These are phyloP conservation scores for Lentinula guzmanii DNA, from an alignment of 768 basidiomycete genomes.

Conservation along the genomic window DNA sequence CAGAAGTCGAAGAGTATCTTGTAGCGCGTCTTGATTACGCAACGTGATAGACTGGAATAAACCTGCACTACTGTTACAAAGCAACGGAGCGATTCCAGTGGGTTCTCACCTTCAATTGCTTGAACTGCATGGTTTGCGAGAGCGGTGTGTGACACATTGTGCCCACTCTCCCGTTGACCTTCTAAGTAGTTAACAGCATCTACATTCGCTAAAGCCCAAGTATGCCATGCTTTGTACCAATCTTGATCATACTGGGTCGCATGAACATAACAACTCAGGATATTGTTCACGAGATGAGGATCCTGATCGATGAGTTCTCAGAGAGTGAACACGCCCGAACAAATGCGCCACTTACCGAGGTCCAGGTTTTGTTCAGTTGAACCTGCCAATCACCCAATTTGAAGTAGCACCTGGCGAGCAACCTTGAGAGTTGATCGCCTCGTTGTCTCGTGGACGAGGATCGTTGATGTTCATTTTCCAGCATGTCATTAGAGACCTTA, in stretches of 20 bases:
- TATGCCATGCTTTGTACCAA: slow-evolving; percentile 99
- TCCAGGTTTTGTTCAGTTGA: slow-evolving; percentile 75
- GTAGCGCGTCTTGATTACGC: slow-evolving; percentile 84
- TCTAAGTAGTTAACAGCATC: slow-evolving; percentile 86
- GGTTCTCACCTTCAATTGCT: slow-evolving; percentile 73
- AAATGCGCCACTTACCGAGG: slow-evolving; percentile 42
- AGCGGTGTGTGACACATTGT: slow-evolving; percentile 53
- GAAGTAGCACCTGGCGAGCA: slow-evolving; percentile 95
- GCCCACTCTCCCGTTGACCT: slow-evolving; percentile 48
- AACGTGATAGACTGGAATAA: slow-evolving; percentile 95
- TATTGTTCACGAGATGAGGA: slow-evolving; percentile 75
- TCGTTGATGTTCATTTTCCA: slow-evolving; percentile 51
- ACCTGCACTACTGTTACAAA: slow-evolving; percentile 34
- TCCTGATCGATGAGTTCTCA: neutral
- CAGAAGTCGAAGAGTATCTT: slow-evolving; percentile 88
- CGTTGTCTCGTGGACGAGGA: slow-evolving; percentile 52
- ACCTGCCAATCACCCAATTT: slow-evolving; percentile 96
- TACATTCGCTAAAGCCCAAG: slow-evolving; percentile 96
- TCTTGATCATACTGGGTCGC: slow-evolving; percentile 88
- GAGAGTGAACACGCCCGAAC: neutral
- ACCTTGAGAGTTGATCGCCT: slow-evolving; percentile 61
- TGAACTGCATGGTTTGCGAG: slow-evolving; percentile 85
- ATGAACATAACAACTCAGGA: slow-evolving; percentile 76
- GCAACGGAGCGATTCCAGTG: neutral
- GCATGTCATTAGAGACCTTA: slow-evolving; percentile 69